Conservation (phyloP, 805 yeast genomes). For the Yarrowia sp. region DNA sequence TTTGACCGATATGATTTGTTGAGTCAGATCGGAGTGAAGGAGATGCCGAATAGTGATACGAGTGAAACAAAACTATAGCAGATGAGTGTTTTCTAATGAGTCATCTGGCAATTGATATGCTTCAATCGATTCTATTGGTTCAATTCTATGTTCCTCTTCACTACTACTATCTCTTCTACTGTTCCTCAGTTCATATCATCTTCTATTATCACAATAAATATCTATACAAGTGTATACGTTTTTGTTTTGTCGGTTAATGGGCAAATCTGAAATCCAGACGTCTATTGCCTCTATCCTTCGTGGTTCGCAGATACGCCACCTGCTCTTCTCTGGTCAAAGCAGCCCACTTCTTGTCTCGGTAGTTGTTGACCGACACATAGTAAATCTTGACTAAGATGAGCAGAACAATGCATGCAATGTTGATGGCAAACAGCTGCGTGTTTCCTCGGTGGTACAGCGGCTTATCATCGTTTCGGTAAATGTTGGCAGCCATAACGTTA, state of each 20-base stretch:
- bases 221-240: constrained; percentile 1
- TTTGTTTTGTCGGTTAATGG: constrained; percentile 27
- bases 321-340: constrained; percentile 50
- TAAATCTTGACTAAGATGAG: constrained; percentile 37
- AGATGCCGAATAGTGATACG: too few relatives aligned
- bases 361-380: constrained; percentile 38
- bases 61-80: too few relatives aligned
- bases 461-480: constrained; percentile 55
- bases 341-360: constrained; percentile 51
- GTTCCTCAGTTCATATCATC: background rate
- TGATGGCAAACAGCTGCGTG: constrained; percentile 34
- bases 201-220: background rate
- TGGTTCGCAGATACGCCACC: constrained; percentile 45
- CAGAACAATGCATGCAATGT: constrained; percentile 31
- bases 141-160: too few relatives aligned
- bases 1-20: background rate
- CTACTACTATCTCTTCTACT: background rate
- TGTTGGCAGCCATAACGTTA: constrained; percentile 51
- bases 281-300: constrained; percentile 56
- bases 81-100: too few relatives aligned
- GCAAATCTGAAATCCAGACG: constrained; percentile 53
- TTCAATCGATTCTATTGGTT: too few relatives aligned
- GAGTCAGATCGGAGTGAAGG: too few relatives aligned
- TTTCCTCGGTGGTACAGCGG: constrained; percentile 65
- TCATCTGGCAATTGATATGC: too few relatives aligned